Base-by-base conservation (phyloP, 73 alveolate genomes). In the Stentor coeruleus region DNA sequence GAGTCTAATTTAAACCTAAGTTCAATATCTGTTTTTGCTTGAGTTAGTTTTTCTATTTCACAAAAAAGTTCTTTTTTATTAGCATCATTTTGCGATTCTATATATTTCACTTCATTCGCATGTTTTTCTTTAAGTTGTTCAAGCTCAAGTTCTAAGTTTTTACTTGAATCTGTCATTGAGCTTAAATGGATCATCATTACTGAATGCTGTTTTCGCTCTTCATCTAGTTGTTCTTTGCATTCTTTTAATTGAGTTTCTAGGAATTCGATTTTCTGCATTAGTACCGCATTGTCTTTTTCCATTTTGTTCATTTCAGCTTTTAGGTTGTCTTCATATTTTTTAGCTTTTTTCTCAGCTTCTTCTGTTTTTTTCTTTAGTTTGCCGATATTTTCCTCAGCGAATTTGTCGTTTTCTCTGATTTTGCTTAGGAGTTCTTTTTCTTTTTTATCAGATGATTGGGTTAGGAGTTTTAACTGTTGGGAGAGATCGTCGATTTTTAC, bases 221-320 rank as follows among this genome's bases (percentile, higher is more conserved):
- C 86, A 36, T 59, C 59, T 40, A 73, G 87, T 59, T 87, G 85
- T 3, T 60, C 74, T 75, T 59, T 76, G 39, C 57, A 31, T 31
- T 87, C 93, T 74, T 59, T 72, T 30, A 77, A 58, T 38, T 84
- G 81, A 28, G 89, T 92, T 40, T 91, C 95, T 75, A 90, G 86
- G 86, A 89, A 93, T n/a, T 85, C 88, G 38, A 87, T 86, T 74
- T 93, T 92, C 81, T 93, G 72, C 1, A 2, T 1, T 20, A 28
- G n/a, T 66, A 31, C 37, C 14, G n/a, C 79, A 2, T 66, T 66
- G n/a, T 66, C 79, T 66, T 66, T 66, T 26, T 20, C 37, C 11
- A 66, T 37, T 40, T 66, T 31, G 33, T 37, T 15, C n/a, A 66
- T 66, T 66, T 66, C 37, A 11, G n/a, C 14, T 31, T 66, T 66